Conservation (phyloP, 176 grass and related monocot genomes). For the Raddia guianensis region DNA sequence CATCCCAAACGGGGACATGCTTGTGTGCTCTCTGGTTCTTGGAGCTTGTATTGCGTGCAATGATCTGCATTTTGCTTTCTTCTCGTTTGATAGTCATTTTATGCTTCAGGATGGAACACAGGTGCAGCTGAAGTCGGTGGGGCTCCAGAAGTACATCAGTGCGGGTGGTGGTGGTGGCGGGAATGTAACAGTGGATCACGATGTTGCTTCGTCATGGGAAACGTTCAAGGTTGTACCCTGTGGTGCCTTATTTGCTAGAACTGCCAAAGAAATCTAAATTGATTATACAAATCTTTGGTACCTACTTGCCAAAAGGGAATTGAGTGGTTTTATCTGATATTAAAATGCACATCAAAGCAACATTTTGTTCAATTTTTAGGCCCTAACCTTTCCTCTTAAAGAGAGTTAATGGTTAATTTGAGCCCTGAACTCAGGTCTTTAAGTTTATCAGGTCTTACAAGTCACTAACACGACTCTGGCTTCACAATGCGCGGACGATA, state of each 20-base stretch:
- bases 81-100: not conserved
- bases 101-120: constrained; percentile 69
- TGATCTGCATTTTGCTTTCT: not conserved
- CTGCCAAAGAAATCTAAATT: not conserved
- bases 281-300: not conserved
- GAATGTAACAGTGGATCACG: constrained; percentile 60
- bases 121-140: constrained; percentile 83
- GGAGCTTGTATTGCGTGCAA: not conserved
- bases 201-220: constrained; percentile 72
- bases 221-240: constrained; percentile 69
- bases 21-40: constrained; percentile 48
- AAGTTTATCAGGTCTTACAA: not conserved
- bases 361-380: not conserved
- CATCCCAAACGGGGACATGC: constrained; percentile 82
- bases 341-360: not conserved
- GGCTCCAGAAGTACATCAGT: constrained; percentile 69
- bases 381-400: not conserved
- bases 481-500: not conserved
- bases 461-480: not conserved
- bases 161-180: constrained; percentile 45
- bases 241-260: not conserved
- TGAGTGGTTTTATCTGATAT: not conserved
- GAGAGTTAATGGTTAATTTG: not conserved
- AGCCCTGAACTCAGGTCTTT: not conserved
- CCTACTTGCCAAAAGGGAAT: not conserved